phyloP scores from a whole-genome alignment of 352 stramenopile species.

The Phytophthora idaei region DNA sequence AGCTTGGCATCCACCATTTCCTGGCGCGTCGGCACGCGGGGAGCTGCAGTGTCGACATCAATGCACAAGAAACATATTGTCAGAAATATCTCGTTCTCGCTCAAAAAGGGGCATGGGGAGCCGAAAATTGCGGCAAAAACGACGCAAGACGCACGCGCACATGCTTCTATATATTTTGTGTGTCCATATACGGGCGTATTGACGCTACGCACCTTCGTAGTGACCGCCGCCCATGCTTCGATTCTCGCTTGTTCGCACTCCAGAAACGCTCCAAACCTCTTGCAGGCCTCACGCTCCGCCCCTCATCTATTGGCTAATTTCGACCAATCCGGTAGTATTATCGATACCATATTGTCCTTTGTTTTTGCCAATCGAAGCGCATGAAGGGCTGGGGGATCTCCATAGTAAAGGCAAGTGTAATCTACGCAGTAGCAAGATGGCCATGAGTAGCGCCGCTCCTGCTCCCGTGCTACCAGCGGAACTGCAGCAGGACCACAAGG shows the following conservation, averaged over 20 bases:
- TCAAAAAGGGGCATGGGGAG: background rate
- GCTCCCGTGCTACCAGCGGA: constrained; percentile 50
- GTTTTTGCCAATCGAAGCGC: constrained; percentile 14
- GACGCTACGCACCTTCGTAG: constrained; percentile 63
- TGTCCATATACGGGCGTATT: background rate
- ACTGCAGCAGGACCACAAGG: constrained; percentile 64
- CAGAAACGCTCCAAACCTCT: constrained; percentile 39
- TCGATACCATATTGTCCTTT: background rate
- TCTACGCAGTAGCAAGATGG: constrained; percentile 24
- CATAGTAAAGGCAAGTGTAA: constrained; percentile 21
- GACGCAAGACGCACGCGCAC: constrained; percentile 4
- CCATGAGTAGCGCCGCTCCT: constrained; percentile 51
- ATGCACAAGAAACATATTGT: background rate
- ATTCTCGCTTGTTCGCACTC: constrained; percentile 46
- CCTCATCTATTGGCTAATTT: constrained; percentile 11
- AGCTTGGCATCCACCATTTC: constrained; percentile 95
- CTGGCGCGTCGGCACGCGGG: constrained; percentile 80
- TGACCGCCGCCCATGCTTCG: constrained; percentile 64
- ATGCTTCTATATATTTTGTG: background rate
- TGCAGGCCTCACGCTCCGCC: constrained; percentile 22
- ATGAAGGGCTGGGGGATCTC: background rate
- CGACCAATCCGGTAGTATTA: constrained; percentile 5
- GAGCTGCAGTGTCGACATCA: constrained; percentile 42
- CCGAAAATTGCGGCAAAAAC: background rate
- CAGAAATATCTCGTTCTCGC: constrained; percentile 11